A percentile compares a stretch with the other conserved stretches of the same genome.
Conservation (phyloP, 495 filamentous ascomycete genomes). For the Cudoniella acicularis region DNA sequence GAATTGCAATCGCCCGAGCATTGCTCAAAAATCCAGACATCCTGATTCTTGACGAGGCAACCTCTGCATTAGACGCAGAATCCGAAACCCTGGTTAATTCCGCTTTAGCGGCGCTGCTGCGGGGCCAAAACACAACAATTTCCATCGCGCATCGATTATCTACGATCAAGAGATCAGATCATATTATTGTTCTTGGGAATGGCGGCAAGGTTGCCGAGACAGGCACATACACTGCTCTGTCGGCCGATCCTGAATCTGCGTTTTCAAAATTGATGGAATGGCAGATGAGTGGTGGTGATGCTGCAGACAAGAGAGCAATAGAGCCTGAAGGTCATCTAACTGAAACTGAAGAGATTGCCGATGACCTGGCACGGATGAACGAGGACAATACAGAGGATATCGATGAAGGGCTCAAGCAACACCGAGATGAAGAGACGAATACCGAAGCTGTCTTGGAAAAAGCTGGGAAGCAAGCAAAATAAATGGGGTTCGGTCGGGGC, state of each 20-base stretch:
- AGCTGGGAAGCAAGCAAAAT: conserved; percentile 8
- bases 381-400: conserved; percentile 9
- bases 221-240: conserved; percentile 76
- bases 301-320: conserved; percentile 16
- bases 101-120: conserved; percentile 74
- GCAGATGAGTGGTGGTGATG: conserved; percentile 89
- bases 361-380: conserved; percentile 14
- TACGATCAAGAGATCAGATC: conserved; percentile 92
- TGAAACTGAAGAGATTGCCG: conserved; percentile 19
- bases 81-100: conserved; percentile 93
- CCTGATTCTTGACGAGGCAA: conserved; percentile 91
- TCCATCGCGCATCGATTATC: conserved; percentile 92
- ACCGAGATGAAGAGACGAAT: conserved; percentile 1
- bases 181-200: conserved; percentile 80
- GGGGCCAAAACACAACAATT: conserved; percentile 89
- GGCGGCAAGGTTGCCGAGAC: conserved; percentile 89
- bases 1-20: conserved; percentile 93
- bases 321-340: conserved; percentile 23
- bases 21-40: conserved; percentile 96
- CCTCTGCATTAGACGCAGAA: conserved; percentile 93
- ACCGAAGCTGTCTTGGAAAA: conserved; percentile 14
- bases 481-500: background rate
- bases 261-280: conserved; percentile 98
- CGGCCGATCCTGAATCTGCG: conserved; percentile 65
- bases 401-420: background rate